Percentiles rank a stretch among this genome's conserved stretches.
phyloP scores from a whole-genome alignment of 2,329 filamentous ascomycete genomes.

The Podosphaera xanthii region DNA sequence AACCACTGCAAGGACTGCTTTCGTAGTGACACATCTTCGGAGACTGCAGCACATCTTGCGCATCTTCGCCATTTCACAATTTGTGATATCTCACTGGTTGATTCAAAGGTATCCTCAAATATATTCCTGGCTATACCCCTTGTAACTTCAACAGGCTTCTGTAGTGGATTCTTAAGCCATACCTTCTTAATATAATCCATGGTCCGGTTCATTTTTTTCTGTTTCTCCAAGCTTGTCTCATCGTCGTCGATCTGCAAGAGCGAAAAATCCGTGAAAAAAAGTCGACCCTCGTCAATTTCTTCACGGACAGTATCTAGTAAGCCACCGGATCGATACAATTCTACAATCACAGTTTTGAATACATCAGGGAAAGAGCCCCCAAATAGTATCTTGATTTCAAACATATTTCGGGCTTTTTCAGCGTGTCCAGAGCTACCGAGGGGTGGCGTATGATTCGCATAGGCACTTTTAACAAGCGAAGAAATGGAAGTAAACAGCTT shows the following conservation, averaged over 20 bases:
- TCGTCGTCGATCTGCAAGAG: conserved; percentile 16
- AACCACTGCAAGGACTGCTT: conserved; percentile 15
- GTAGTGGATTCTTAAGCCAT: conserved; percentile 12
- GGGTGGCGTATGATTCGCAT: conserved; percentile 7
- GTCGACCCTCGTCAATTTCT: conserved; percentile 15
- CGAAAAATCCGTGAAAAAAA: conserved; percentile 16
- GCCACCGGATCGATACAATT: conserved; percentile 11
- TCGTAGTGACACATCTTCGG: conserved; percentile 15
- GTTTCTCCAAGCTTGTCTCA: conserved; percentile 5
- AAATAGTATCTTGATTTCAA: conserved; percentile 16
- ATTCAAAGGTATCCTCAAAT: not conserved
- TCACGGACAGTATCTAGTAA: conserved; percentile 10
- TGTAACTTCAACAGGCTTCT: not conserved
- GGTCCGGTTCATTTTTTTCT: conserved; percentile 7
- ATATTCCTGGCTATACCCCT: not conserved
- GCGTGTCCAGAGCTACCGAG: conserved; percentile 6
- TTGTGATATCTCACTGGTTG: conserved; percentile 1
- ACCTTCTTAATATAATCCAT: conserved; percentile 15
- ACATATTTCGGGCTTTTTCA: conserved; percentile 11
- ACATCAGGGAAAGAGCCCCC: conserved; percentile 14
- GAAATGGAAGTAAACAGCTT: conserved; percentile 12
- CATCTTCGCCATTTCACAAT: conserved; percentile 15
- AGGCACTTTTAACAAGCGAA: conserved; percentile 11
- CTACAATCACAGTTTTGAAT: conserved; percentile 15
- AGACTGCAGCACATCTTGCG: conserved; percentile 16